Evolutionary conservation across 192 early-diverging fungal species (phyloP).

Genomic region (Gamsiella multidivaricata): DNA sequence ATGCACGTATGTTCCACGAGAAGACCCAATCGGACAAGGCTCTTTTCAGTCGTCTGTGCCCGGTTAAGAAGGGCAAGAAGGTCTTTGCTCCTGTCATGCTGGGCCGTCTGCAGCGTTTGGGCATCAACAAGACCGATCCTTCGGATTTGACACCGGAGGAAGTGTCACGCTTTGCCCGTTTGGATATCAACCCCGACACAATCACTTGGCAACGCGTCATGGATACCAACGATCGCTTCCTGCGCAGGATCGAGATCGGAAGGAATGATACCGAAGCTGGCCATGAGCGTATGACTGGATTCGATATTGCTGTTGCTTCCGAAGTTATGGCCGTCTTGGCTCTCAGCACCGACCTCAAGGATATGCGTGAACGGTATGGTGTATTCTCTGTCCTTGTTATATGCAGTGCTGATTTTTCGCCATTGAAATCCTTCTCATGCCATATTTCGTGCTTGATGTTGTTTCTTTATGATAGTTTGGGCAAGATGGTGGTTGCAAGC

Average conservation of each 20-base stretch:
- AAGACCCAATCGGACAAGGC: constrained; percentile 82
- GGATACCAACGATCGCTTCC: constrained; percentile 98
- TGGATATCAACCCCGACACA: constrained; percentile 93
- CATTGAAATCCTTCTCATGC: too few relatives aligned
- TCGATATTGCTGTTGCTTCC: constrained; percentile 97
- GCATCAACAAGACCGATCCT: constrained; percentile 86
- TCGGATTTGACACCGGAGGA: constrained; percentile 84
- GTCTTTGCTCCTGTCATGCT: constrained; percentile 89
- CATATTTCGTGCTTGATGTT: background rate
- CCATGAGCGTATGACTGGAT: constrained; percentile 89
- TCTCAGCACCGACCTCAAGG: constrained; percentile 86
- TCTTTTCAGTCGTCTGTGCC: constrained; percentile 92
- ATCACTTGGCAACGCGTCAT: constrained; percentile 98
- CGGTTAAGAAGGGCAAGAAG: constrained; percentile 84
- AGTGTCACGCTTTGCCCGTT: constrained; percentile 78
- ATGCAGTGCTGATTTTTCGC: background rate
- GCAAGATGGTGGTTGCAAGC: constrained; percentile 94
- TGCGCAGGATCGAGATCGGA: constrained; percentile 92
- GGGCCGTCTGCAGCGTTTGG: constrained; percentile 81
- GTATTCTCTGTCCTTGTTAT: background rate
- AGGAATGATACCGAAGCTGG: constrained; percentile 91
- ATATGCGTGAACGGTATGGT: constrained; percentile 86
- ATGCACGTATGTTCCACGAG: constrained; percentile 98
- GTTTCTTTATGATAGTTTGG: constrained; percentile 58
- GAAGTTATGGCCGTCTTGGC: constrained; percentile 99